A percentile compares a stretch with the other conserved stretches of the same genome.
Conservation (phyloP, 2,329 filamentous ascomycete genomes). For the Colletotrichum lentis region DNA sequence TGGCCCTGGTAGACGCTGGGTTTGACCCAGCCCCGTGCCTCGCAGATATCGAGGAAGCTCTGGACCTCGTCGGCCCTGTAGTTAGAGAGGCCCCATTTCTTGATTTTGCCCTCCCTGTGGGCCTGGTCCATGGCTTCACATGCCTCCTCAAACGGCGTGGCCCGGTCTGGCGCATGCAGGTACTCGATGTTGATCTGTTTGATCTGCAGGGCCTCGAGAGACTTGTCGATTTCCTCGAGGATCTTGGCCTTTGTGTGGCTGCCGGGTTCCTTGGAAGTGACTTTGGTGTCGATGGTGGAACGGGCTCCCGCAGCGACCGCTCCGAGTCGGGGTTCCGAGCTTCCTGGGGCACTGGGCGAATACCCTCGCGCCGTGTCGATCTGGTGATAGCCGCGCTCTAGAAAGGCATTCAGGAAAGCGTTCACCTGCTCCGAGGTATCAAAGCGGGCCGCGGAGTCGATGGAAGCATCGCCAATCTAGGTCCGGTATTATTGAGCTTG, state of each 20-base stretch:
- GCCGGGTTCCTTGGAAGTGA: neutral
- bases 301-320: neutral
- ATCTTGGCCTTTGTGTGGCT: neutral
- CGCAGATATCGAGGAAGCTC: neutral
- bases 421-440: too few relatives aligned
- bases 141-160: neutral
- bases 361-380: conserved; percentile 6
- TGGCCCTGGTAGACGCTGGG: conserved; percentile 5
- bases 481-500: too few relatives aligned
- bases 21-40: neutral
- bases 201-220: neutral
- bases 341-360: neutral
- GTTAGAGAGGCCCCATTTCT: neutral
- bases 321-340: neutral
- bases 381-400: neutral
- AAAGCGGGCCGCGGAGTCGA: too few relatives aligned
- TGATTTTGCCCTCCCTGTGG: neutral
- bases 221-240: neutral
- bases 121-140: neutral
- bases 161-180: neutral
- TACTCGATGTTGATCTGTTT: neutral
- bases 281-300: conserved; percentile 9
- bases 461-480: too few relatives aligned
- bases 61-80: conserved; percentile 4
- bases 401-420: too few relatives aligned